A percentile compares a stretch with the other conserved stretches of the same genome.
Evolutionary conservation across 2,329 filamentous ascomycete species (phyloP).

Genomic region (Tolypocladium ovalisporum): DNA sequence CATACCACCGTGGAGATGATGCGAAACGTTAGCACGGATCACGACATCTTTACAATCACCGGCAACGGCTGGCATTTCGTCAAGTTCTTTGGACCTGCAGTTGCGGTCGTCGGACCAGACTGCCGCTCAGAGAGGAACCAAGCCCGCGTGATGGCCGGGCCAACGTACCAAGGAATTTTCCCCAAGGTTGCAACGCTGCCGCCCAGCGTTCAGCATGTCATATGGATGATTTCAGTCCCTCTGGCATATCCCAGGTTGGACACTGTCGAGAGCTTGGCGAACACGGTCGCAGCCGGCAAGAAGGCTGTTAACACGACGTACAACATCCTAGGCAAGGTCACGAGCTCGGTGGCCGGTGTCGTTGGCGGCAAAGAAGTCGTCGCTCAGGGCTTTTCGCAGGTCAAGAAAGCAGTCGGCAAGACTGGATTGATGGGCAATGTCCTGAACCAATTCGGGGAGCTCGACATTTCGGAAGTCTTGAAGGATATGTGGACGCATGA

Average conservation of each 20-base stretch:
- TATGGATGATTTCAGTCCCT: conserved; percentile 92
- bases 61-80: conserved; percentile 98
- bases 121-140: conserved; percentile 86
- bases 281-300: conserved; percentile 89
- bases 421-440: conserved; percentile 91
- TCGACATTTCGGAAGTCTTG: conserved; percentile 88
- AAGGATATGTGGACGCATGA: conserved; percentile 98
- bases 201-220: conserved; percentile 87
- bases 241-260: conserved; percentile 86
- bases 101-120: conserved; percentile 83
- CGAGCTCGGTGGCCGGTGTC: conserved; percentile 87
- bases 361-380: conserved; percentile 92
- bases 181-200: conserved; percentile 88
- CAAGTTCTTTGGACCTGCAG: conserved; percentile 85
- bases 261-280: conserved; percentile 80
- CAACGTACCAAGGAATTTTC: conserved; percentile 94
- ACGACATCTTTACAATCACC: conserved; percentile 91
- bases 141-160: conserved; percentile 85
- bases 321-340: conserved; percentile 90
- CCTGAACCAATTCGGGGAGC: conserved; percentile 89
- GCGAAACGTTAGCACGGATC: conserved; percentile 76
- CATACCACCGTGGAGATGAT: conserved; percentile 93
- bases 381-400: conserved; percentile 81
- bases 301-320: conserved; percentile 94
- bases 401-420: conserved; percentile 96